Conservation (phyloP, 2,329 filamentous ascomycete genomes). For the Verticillium dahliae region DNA sequence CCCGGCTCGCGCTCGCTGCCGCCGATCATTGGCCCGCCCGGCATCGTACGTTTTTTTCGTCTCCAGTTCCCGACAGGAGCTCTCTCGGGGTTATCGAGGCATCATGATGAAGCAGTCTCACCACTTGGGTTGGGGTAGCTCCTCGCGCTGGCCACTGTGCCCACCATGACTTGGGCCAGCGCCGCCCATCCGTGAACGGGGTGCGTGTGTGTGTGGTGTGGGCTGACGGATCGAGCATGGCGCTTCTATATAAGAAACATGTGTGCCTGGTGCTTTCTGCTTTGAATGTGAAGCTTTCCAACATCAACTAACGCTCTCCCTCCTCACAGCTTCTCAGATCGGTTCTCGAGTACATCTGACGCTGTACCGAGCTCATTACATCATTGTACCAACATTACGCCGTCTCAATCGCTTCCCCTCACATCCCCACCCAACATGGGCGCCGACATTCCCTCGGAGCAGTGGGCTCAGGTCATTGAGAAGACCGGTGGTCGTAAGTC, state of each 20-base stretch:
- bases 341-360: no score
- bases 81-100: neutral
- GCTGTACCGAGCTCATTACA: neutral
- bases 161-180: neutral
- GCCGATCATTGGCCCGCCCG: neutral
- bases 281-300: neutral
- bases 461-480: conserved; percentile 90
- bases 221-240: neutral
- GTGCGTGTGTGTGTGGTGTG: neutral
- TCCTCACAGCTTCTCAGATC: neutral
- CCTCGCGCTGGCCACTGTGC: neutral
- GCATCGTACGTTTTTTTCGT: neutral
- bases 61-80: neutral
- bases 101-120: neutral
- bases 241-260: neutral
- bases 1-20: neutral
- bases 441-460: conserved; percentile 61
- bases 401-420: neutral
- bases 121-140: neutral
- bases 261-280: neutral
- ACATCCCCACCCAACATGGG: conserved; percentile 15
- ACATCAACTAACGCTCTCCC: neutral
- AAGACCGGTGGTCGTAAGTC: conserved; percentile 64
- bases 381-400: neutral
- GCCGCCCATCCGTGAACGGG: neutral